phyloP scores from a whole-genome alignment of 2,329 filamentous ascomycete genomes.

The Colletotrichum sp. region DNA sequence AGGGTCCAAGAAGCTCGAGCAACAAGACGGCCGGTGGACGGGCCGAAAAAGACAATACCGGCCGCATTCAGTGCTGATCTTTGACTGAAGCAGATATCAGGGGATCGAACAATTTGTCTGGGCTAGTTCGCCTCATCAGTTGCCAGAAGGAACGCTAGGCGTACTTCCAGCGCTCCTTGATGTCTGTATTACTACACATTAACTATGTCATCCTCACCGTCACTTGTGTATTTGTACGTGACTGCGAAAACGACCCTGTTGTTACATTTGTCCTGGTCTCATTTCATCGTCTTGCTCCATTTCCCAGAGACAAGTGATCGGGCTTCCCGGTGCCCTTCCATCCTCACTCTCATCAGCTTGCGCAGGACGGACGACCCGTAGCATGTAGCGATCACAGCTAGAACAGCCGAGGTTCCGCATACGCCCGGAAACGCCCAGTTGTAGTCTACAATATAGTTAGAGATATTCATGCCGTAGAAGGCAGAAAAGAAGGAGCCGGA shows the following conservation, averaged over 20 bases:
- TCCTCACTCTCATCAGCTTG: conserved; percentile 85
- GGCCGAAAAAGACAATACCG: not conserved
- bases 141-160: not conserved
- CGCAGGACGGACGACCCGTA: conserved; percentile 85
- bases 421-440: conserved; percentile 83
- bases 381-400: conserved; percentile 78
- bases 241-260: not conserved
- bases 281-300: not conserved
- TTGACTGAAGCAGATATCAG: not conserved
- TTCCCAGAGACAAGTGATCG: not conserved
- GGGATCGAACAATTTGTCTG: not conserved
- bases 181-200: not conserved
- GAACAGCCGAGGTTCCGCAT: conserved; percentile 70
- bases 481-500: conserved; percentile 94
- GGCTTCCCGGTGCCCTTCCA: conserved; percentile 46
- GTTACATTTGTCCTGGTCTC: not conserved
- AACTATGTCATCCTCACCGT: not conserved
- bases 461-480: conserved; percentile 98
- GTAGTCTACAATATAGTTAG: conserved; percentile 97
- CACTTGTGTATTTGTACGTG: not conserved
- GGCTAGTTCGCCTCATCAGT: not conserved
- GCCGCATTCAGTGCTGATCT: not conserved
- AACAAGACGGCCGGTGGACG: not conserved
- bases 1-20: not conserved
- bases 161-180: not conserved